Base-by-base conservation (phyloP, 371 early-diverging fungal genomes). In the Rhizopus stolonifer region DNA sequence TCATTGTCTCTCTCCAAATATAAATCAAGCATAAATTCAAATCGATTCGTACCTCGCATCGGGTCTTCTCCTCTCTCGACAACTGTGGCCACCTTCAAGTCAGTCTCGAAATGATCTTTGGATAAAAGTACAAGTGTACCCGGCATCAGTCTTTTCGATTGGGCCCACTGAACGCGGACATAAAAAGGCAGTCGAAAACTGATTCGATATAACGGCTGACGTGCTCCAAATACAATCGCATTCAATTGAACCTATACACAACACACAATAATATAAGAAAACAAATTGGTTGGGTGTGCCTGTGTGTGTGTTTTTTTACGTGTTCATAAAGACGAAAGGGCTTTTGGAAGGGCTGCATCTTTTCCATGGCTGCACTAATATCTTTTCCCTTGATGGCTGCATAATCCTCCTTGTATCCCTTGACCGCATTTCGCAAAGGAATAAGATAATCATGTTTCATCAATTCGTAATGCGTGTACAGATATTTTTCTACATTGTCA, bases 391-490 rank as follows among this genome's bases (percentile, higher is more conserved):
- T 67, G 19, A 58, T 40, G 9, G 52, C 17, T 19, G 53, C 39
- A 29, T 42, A 54, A 6, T 31, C 54, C 32, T 53, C 46, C 19
- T 75, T 68, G 25, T 78, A 83, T 0, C 58, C 47, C 17, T 63
- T 57, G 29, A 85, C 74, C 3, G 83, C 81, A 15, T 70, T 67
- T 38, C 80, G 69, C 14, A 85, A 58, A 10, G 85, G 83, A 0
- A 83, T 70, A 19, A 80, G 53, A 19, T 77, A 71, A 50, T 87
- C 89, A 15, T 83, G 84, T 0, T 87, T 72, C 62, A 89, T 69
- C 39, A 89, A 60, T 31, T 72, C 74, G 51, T 81, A 87, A 38
- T 87, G 87, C 0, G 86, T 83, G 52, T 82, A 76, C 1, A 86
- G 49, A 49, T 86, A 83, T 40, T 84, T 67, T 1, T 84, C 81